Evolutionary conservation across 2,329 filamentous ascomycete species (phyloP).

Genomic region (Fusarium nygamai): DNA sequence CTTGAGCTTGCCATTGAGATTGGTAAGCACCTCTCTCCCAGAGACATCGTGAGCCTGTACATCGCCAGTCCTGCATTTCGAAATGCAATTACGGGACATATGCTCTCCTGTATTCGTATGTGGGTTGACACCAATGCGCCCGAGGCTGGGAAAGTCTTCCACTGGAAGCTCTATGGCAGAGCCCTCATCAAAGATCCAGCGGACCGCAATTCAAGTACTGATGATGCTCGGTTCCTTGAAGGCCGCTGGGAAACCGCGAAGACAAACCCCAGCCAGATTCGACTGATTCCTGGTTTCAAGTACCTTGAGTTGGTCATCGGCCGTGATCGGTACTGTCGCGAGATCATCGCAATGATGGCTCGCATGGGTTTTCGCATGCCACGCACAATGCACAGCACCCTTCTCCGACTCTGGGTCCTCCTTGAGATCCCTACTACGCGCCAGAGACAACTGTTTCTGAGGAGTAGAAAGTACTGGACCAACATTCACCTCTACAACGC

Average conservation of each 20-base stretch:
- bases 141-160: constrained; percentile 66
- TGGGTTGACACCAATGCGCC: constrained; percentile 66
- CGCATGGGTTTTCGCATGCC: constrained; percentile 68
- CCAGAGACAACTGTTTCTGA: constrained; percentile 64
- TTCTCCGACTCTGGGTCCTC: constrained; percentile 77
- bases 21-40: constrained; percentile 61
- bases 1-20: constrained; percentile 66
- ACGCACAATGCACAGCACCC: constrained; percentile 52
- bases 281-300: constrained; percentile 68
- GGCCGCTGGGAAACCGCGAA: constrained; percentile 4
- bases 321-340: constrained; percentile 64
- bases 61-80: constrained; percentile 71
- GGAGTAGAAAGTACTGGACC: constrained; percentile 63
- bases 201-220: constrained; percentile 51
- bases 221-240: constrained; percentile 13
- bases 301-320: constrained; percentile 75
- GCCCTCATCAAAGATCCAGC: constrained; percentile 70
- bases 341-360: constrained; percentile 71
- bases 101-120: constrained; percentile 66
- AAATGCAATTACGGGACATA: constrained; percentile 65
- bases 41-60: constrained; percentile 72
- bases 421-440: constrained; percentile 71
- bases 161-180: constrained; percentile 66
- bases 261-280: constrained; percentile 47
- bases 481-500: constrained; percentile 69